Evolutionary conservation across 768 basidiomycete genomes (phyloP).

Genomic region (Rhodotorula toruloides): DNA sequence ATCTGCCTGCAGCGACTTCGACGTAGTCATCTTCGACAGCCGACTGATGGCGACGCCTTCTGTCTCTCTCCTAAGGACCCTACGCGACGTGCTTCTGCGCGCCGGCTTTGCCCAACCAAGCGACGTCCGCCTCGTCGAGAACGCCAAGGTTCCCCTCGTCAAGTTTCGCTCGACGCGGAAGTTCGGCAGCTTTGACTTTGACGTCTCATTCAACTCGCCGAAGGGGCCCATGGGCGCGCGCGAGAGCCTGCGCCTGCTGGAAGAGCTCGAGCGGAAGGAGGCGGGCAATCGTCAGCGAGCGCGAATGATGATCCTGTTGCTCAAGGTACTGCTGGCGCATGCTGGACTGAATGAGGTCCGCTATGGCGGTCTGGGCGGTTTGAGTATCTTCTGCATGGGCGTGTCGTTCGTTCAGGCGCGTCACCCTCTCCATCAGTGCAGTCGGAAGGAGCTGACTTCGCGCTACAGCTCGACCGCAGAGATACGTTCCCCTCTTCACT

Average conservation of each 20-base stretch:
- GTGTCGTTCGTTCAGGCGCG: conserved; percentile 5
- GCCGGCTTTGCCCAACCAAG: background rate
- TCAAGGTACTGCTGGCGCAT: background rate
- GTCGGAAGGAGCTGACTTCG: background rate
- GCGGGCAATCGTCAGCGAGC: background rate
- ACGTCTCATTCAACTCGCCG: conserved; percentile 11
- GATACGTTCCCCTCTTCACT: too few species aligned
- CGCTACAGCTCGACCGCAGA: conserved; percentile 12
- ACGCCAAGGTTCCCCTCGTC: conserved; percentile 10
- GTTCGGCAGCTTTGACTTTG: conserved; percentile 14
- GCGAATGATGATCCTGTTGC: background rate
- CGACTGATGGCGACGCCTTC: background rate
- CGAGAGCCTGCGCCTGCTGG: conserved; percentile 4
- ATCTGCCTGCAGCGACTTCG: conserved; percentile 27
- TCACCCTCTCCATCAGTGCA: too few species aligned
- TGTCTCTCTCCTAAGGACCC: background rate
- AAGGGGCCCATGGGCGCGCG: background rate
- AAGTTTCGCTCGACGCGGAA: background rate
- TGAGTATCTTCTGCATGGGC: conserved; percentile 1
- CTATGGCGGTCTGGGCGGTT: background rate
- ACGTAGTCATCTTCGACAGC: conserved; percentile 5
- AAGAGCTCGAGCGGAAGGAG: background rate
- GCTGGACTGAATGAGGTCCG: background rate
- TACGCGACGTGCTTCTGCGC: background rate
- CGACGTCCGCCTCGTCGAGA: background rate